These are phyloP conservation scores for Coprinopsis cinerea DNA, from an alignment of 768 basidiomycete genomes.

Conservation along the genomic window DNA sequence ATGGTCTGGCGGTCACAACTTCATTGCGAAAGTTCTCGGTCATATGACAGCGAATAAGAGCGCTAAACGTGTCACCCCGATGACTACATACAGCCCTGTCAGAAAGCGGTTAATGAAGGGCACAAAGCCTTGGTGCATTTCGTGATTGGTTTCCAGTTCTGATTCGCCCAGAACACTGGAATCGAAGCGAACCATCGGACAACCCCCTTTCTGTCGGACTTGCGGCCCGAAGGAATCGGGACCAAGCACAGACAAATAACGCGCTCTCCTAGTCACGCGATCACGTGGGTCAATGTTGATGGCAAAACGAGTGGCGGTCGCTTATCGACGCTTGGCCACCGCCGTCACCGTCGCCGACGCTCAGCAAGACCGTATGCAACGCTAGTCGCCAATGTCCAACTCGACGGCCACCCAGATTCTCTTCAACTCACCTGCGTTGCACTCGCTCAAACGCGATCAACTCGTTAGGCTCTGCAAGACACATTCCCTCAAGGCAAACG, in stretches of 20 bases:
- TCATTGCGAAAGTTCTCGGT: not conserved
- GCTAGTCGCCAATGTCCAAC: not conserved
- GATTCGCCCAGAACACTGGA: no score
- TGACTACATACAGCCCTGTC: not conserved
- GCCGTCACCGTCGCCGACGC: not conserved
- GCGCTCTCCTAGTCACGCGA: no score
- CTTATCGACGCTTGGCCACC: not conserved
- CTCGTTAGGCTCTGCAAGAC: slow-evolving; percentile 83
- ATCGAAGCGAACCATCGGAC: not conserved
- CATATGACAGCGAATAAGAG: not conserved
- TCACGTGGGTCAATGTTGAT: not conserved
- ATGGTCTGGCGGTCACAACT: not conserved
- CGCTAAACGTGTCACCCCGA: not conserved
- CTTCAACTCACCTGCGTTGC: slow-evolving; percentile 78
- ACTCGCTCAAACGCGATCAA: slow-evolving; percentile 80
- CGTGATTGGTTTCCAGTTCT: no score
- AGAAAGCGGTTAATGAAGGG: not conserved
- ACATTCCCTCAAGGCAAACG: slow-evolving; percentile 71
- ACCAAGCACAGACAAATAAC: no score
- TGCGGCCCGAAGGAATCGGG: no score
- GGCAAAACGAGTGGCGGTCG: no score
- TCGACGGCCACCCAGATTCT: slow-evolving; percentile 68
- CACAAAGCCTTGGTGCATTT: not conserved
- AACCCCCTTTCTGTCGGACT: not conserved
- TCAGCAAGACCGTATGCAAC: not conserved